Evolutionary conservation across 768 basidiomycete genomes (phyloP).

Genomic region (Naganishia onofrii): DNA sequence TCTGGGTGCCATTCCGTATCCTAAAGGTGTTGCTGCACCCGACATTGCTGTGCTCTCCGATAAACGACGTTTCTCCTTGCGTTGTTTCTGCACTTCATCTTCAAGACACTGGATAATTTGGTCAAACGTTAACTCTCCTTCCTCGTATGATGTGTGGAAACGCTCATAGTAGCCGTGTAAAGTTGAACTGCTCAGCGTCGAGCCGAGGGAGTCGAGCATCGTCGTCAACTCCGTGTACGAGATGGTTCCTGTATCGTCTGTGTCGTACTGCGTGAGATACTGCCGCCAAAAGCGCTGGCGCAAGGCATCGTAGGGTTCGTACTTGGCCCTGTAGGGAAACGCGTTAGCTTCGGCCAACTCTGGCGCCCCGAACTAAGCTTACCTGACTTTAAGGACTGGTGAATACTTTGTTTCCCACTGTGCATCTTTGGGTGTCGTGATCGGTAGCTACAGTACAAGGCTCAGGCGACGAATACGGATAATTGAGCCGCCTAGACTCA

Average conservation of each 20-base stretch:
- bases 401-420: constrained; percentile 71
- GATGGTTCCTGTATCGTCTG: constrained; percentile 70
- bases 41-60: constrained; percentile 52
- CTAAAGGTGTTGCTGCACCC: constrained; percentile 48
- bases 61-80: constrained; percentile 67
- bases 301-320: constrained; percentile 88
- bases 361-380: constrained; percentile 27
- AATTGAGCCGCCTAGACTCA: constrained; percentile 32
- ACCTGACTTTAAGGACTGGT: constrained; percentile 70
- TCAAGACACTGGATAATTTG: constrained; percentile 84
- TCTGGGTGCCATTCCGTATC: constrained; percentile 48
- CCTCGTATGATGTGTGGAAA: constrained; percentile 62
- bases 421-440: constrained; percentile 64
- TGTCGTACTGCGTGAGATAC: constrained; percentile 84
- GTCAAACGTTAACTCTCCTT: constrained; percentile 72
- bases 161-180: constrained; percentile 77
- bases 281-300: constrained; percentile 87
- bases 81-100: constrained; percentile 70
- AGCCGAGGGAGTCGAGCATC: constrained; percentile 95
- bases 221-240: constrained; percentile 84
- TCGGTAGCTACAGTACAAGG: constrained; percentile 54
- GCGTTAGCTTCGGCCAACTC: constrained; percentile 25
- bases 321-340: constrained; percentile 67
- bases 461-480: constrained; percentile 2
- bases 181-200: constrained; percentile 77